Percentiles rank a stretch among this genome's conserved stretches.
Conservation (phyloP, 305 asterid species). For the Fraxinus latifolia region DNA sequence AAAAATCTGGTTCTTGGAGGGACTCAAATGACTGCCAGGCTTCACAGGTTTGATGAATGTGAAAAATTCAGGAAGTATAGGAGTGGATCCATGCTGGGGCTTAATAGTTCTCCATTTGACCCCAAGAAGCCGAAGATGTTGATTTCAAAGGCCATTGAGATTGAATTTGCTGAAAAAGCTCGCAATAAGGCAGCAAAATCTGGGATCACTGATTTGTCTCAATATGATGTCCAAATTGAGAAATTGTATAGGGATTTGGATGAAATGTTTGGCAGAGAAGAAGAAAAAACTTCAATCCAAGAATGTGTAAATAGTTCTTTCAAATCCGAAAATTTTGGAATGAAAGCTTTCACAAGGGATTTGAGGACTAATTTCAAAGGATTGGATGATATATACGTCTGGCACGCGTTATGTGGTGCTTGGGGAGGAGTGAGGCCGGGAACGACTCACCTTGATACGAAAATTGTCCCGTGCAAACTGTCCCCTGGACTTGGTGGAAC, state of each 20-base stretch:
- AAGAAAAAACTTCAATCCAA: constrained; percentile 19
- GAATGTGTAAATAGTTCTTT: constrained; percentile 31
- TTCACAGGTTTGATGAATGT: constrained; percentile 61
- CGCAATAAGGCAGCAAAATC: constrained; percentile 48
- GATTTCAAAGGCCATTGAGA: constrained; percentile 66
- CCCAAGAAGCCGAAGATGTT: constrained; percentile 58
- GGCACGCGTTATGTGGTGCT: constrained; percentile 82
- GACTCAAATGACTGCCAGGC: constrained; percentile 76
- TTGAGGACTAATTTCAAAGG: constrained; percentile 56
- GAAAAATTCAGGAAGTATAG: constrained; percentile 62
- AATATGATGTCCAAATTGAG: constrained; percentile 31
- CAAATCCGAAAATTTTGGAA: constrained; percentile 38
- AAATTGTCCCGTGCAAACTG: constrained; percentile 43
- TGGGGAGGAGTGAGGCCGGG: constrained; percentile 86
- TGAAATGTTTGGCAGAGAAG: constrained; percentile 39
- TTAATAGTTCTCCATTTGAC: constrained; percentile 41
- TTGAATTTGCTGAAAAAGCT: constrained; percentile 61
- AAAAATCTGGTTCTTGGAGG: constrained; percentile 66
- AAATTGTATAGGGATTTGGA: constrained; percentile 40
- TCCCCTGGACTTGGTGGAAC: constrained; percentile 76
- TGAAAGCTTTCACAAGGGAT: constrained; percentile 65
- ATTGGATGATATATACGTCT: constrained; percentile 67
- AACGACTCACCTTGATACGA: constrained; percentile 50
- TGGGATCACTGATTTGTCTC: constrained; percentile 40
- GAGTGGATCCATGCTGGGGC: constrained; percentile 48